These are phyloP conservation scores for Bipolaris bicolor DNA, from an alignment of 2,329 filamentous ascomycete genomes.

Conservation along the genomic window DNA sequence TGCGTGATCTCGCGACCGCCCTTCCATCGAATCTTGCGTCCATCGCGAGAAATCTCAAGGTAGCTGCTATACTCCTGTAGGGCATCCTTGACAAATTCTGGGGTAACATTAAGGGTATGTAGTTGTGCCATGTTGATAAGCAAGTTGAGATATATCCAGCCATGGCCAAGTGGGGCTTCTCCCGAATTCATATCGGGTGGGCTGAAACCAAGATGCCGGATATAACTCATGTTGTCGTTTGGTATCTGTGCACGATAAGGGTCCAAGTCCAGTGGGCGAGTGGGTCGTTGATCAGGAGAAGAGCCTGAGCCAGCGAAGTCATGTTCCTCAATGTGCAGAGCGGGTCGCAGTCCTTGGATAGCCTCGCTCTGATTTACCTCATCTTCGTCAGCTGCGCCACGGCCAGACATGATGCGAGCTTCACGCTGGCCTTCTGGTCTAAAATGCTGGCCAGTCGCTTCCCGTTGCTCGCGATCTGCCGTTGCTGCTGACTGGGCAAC, in stretches of 20 bases:
- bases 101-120: constrained; percentile 82
- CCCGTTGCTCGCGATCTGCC: constrained; percentile 51
- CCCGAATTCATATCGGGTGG: constrained; percentile 62
- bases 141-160: constrained; percentile 84
- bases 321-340: constrained; percentile 30
- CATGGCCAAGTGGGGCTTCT: constrained; percentile 67
- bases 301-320: constrained; percentile 40
- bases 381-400: constrained; percentile 25
- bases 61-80: constrained; percentile 73
- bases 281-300: constrained; percentile 74
- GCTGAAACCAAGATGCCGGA: constrained; percentile 73
- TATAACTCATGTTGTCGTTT: constrained; percentile 78
- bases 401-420: constrained; percentile 52
- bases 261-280: constrained; percentile 76
- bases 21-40: constrained; percentile 79
- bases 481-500: constrained; percentile 61
- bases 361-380: constrained; percentile 21
- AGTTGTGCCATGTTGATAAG: constrained; percentile 82
- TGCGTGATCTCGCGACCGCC: constrained; percentile 70
- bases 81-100: constrained; percentile 76
- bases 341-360: constrained; percentile 26
- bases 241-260: constrained; percentile 77
- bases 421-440: constrained; percentile 54
- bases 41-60: constrained; percentile 78
- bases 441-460: constrained; percentile 47